A percentile compares a stretch with the other conserved stretches of the same genome.
phyloP scores from a whole-genome alignment of 2,329 filamentous ascomycete genomes.

The Trichothecium sympodiale region DNA sequence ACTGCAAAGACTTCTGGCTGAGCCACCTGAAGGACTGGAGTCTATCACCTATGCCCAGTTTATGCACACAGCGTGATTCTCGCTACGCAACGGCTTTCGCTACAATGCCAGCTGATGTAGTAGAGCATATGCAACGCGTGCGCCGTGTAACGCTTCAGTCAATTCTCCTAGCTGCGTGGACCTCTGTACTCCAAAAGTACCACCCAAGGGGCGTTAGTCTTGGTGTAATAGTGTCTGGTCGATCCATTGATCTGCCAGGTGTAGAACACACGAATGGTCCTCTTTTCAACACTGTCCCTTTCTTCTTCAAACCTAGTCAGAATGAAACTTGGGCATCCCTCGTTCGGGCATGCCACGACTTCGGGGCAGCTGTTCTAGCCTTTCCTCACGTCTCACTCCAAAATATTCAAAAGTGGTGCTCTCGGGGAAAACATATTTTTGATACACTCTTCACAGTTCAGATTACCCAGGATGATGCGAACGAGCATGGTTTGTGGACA shows the following conservation, averaged over 20 bases:
- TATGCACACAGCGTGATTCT: constrained; percentile 4
- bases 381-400: constrained; percentile 67
- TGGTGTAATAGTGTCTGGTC: constrained; percentile 70
- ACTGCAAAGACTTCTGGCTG: constrained; percentile 54
- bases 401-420: constrained; percentile 70
- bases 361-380: constrained; percentile 54
- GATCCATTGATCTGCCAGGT: constrained; percentile 55
- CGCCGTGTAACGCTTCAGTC: constrained; percentile 71
- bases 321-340: constrained; percentile 47
- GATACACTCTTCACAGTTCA: constrained; percentile 80
- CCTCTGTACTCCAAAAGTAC: constrained; percentile 45
- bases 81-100: constrained; percentile 7
- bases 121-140: constrained; percentile 42
- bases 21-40: constrained; percentile 33
- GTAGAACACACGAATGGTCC: constrained; percentile 65
- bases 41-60: constrained; percentile 6
- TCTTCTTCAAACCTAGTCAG: constrained; percentile 35
- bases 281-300: constrained; percentile 83
- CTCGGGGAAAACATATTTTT: constrained; percentile 52
- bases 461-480: constrained; percentile 20
- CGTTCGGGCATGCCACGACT: constrained; percentile 55
- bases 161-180: constrained; percentile 66
- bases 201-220: constrained; percentile 27
- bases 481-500: constrained; percentile 35
- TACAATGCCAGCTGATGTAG: constrained; percentile 21